These are phyloP conservation scores for Diplosphaera chodatii DNA, from an alignment of 139 green algal genomes.

Conservation along the genomic window DNA sequence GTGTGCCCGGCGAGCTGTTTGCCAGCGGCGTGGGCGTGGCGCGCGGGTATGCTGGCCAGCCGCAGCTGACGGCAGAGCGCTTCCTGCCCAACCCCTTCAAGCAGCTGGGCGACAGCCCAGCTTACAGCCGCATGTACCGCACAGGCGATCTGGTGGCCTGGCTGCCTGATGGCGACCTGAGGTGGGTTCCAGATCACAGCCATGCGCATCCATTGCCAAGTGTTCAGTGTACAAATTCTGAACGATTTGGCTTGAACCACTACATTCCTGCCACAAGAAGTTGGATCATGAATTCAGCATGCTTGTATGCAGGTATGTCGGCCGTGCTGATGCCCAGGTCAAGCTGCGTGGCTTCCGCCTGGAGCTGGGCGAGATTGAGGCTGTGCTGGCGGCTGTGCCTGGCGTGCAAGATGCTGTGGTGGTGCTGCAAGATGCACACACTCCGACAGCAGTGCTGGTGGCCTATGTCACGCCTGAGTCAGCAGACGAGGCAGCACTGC, in stretches of 20 bases:
- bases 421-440: slow-evolving; percentile 3
- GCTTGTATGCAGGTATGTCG: slow-evolving; percentile 15
- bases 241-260: too few relatives aligned
- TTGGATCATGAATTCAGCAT: too few relatives aligned
- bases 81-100: slow-evolving; percentile 45
- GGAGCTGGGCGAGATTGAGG: slow-evolving; percentile 43
- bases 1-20: slow-evolving; percentile 41
- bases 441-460: slow-evolving; percentile 6
- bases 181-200: too few relatives aligned
- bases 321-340: slow-evolving; percentile 25
- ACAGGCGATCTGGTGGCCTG: slow-evolving; percentile 36
- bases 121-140: slow-evolving; percentile 34
- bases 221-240: too few relatives aligned
- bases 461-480: slow-evolving; percentile 12
- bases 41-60: slow-evolving; percentile 24
- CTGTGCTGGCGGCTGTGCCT: background rate
- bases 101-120: background rate
- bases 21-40: slow-evolving; percentile 33
- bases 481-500: background rate
- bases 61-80: slow-evolving; percentile 31
- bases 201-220: too few relatives aligned
- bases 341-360: slow-evolving; percentile 46
- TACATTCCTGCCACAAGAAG: too few relatives aligned
- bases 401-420: background rate
- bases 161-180: slow-evolving; percentile 17